phyloP scores from a whole-genome alignment of 331 rosid species.

The Arachis monticola region DNA sequence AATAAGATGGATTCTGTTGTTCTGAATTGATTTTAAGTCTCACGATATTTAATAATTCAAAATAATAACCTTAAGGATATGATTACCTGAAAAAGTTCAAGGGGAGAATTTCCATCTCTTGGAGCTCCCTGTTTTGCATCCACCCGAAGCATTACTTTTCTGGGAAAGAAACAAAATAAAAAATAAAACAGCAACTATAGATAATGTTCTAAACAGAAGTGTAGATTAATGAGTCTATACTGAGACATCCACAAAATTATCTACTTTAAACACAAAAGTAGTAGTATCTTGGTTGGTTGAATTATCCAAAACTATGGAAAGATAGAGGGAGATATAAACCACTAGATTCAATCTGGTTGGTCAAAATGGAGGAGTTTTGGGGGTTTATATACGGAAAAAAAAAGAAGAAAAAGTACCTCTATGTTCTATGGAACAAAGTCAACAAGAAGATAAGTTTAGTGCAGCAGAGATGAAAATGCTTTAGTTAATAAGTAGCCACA shows the following conservation, averaged over 20 bases:
- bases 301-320: too few relatives aligned
- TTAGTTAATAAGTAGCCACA: too few relatives aligned
- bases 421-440: too few relatives aligned
- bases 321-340: too few relatives aligned
- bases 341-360: too few relatives aligned
- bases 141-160: conserved; percentile 92
- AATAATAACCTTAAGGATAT: conserved; percentile 12
- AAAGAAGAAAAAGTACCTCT: too few relatives aligned
- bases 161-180: conserved; percentile 45
- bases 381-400: too few relatives aligned
- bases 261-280: conserved; percentile 10
- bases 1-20: neutral
- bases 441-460: too few relatives aligned
- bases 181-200: conserved; percentile 7
- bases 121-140: conserved; percentile 98
- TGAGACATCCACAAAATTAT: conserved; percentile 12
- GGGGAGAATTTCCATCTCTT: conserved; percentile 87
- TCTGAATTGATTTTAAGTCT: conserved; percentile 4
- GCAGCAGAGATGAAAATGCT: too few relatives aligned
- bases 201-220: neutral
- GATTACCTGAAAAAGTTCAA: conserved; percentile 87
- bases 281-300: too few relatives aligned
- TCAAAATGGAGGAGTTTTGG: too few relatives aligned
- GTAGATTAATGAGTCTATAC: conserved; percentile 3
- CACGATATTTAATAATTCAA: conserved; percentile 21